Evolutionary conservation across 23 red algal genomes (phyloP).

Genomic region (Gracilariopsis chorda): DNA sequence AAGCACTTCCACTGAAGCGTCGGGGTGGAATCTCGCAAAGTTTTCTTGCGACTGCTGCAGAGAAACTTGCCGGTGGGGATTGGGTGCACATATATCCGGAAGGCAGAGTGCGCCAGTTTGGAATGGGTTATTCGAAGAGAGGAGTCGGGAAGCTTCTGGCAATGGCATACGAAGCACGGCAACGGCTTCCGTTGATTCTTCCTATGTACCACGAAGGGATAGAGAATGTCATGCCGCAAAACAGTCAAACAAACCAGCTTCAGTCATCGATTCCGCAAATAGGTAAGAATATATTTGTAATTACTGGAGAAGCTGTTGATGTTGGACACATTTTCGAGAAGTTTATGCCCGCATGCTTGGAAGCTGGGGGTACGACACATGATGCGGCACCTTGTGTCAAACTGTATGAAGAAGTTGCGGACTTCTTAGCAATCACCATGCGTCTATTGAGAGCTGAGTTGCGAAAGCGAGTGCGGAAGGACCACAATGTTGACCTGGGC

Average conservation of each 20-base stretch:
- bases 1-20: constrained; percentile 85
- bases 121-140: constrained; percentile 74
- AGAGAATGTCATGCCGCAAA: constrained; percentile 94
- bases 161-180: constrained; percentile 50
- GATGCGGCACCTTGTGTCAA: constrained; percentile 62
- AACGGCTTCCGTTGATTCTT: constrained; percentile 63
- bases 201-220: constrained; percentile 99
- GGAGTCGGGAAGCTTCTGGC: constrained; percentile 91
- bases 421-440: constrained; percentile 57
- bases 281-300: constrained; percentile 77
- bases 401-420: constrained; percentile 88
- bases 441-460: constrained; percentile 64
- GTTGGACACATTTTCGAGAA: constrained; percentile 67
- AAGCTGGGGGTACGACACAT: constrained; percentile 23
- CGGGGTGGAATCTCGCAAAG: constrained; percentile 73
- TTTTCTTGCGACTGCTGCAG: constrained; percentile 61
- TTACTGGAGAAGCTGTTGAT: constrained; percentile 84
- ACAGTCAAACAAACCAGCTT: constrained; percentile 59
- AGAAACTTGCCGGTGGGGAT: constrained; percentile 72
- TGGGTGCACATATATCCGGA: constrained; percentile 98
- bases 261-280: constrained; percentile 40
- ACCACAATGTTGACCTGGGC: constrained; percentile 54
- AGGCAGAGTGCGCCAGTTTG: constrained; percentile 71
- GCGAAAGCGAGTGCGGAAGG: constrained; percentile 40
- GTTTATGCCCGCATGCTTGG: constrained; percentile 34